Evolutionary conservation across 768 basidiomycete species (phyloP), one percentile per base, ranked within the genome.

Genomic region (Trametes coccinea): DNA sequence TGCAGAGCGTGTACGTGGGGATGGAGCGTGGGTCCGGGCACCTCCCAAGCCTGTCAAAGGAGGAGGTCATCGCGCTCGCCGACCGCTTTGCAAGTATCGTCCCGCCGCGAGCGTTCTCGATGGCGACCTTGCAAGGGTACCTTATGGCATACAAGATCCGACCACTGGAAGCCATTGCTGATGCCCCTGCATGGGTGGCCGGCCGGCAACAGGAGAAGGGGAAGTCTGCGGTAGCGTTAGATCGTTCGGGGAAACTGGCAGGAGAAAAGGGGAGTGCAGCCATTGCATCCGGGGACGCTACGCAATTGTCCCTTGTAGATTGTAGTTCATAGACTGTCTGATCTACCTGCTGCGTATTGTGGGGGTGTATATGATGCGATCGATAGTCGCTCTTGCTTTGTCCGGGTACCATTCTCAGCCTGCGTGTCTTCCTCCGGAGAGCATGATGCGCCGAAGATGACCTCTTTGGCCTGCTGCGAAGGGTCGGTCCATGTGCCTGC

Each of bases 61-160:
- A 70, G 1, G 73, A 79, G 61, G 60, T 84, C 33, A 65, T 69
- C 4, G 61, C 61, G 44, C 83, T 92, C 34, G 87, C 89, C 0
- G 70, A 71, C 5, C 72, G 72, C 37, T 93, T 93, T 67, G 79
- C 82, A 2, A 76, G 75, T 0, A 73, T 71, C 8, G 78, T 93
- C 10, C 82, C 84, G 1, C 47, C 54, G 7, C 62, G 57, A 8
- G 40, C 46, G 60, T 61, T 67, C 54, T 75, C 77, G 50, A 89
- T 93, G 87, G 73, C 75, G 29, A 82, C 87, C 46, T 69, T 83
- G 11, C 80, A 81, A 65, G 83, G 86, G 3, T 90, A 84, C 70
- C 71, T 92, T 61, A 89, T 93, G 87, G 73, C 75, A 17, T 82
- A 87, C 75, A 90, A 91, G 72, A 76, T 74, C 4, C 72, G 80